Evolutionary conservation across 805 yeast species (phyloP), one percentile per base, ranked within the genome.

Genomic region (Ogataea nitratoaversa): DNA sequence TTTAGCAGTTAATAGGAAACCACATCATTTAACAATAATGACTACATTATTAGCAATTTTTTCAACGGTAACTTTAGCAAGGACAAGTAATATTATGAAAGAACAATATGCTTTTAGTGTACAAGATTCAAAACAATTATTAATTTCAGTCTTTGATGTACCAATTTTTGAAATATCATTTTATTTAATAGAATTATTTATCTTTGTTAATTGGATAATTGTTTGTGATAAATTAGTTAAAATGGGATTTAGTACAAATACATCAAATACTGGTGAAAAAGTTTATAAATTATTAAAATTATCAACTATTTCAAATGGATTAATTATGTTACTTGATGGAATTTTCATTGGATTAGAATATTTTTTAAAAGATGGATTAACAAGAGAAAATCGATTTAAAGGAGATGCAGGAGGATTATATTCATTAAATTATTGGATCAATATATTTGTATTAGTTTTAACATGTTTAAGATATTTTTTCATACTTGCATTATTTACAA

Each of bases 1-100:
- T 17, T 56, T 85, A 24, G 71, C 78, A 17, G 76, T 73, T 30
- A 76, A 76, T 48, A 64, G 74, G 19, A 74, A 82, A 40, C 88
- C 90, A 4, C 55, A 66, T 30, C 58, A 79, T 32, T 71, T 85
- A 28, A 74, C 74, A 30, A 23, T 79, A 8, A 77, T 84, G 5
- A 76, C 83, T n/a, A 48, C 79, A 17, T 65, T 78, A 39, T 72
- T 71, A 41, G 76, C 87, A 12, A 60, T 75, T 1, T 67, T 74
- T 8, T 66, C 75, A 37, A 78, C 87, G 1, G 71, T 75, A 1
- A 59, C 76, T 11, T 57, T 85, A 14, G 53, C 62, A 2, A 65
- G 65, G 41, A 55, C 78, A 23, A 74, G 81, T 13, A 48, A 56
- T 1, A 65, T 70, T 2, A 67, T 85, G 32, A 49, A 65, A 19